These are phyloP conservation scores for Arxiozyma slooffiae DNA, from an alignment of 1,139 yeast genomes.

Conservation along the genomic window DNA sequence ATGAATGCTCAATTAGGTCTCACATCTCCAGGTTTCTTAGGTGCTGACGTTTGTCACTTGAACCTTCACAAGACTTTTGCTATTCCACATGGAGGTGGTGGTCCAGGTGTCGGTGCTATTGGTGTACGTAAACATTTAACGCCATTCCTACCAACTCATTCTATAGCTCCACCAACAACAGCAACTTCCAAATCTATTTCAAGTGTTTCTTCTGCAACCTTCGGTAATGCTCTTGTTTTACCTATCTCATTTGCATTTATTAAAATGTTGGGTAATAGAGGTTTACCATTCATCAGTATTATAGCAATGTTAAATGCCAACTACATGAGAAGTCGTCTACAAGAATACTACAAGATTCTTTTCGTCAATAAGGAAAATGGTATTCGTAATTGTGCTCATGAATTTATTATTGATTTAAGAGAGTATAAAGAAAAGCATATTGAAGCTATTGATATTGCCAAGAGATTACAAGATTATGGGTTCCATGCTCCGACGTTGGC, in stretches of 20 bases:
- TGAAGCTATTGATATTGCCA: constrained; percentile 94
- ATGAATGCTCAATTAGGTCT: constrained; percentile 98
- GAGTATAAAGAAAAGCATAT: constrained; percentile 72
- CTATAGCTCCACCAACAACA: constrained; percentile 41
- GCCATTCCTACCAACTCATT: constrained; percentile 77
- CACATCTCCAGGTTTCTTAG: constrained; percentile 94
- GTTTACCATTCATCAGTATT: constrained; percentile 75
- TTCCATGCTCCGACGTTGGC: constrained; percentile 99
- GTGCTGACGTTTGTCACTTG: constrained; percentile 98
- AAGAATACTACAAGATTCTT: constrained; percentile 62
- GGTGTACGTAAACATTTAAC: constrained; percentile 79
- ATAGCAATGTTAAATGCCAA: constrained; percentile 92
- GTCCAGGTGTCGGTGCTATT: constrained; percentile 98
- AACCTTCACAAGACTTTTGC: constrained; percentile 96
- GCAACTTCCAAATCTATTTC: constrained; percentile 46
- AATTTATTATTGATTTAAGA: constrained; percentile 84
- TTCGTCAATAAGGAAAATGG: constrained; percentile 54
- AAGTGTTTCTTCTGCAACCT: constrained; percentile 88
- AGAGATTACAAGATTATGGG: constrained; percentile 93
- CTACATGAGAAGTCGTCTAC: constrained; percentile 77
- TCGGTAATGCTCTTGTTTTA: constrained; percentile 86
- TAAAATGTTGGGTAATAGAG: constrained; percentile 81
- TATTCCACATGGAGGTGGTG: constrained; percentile 98
- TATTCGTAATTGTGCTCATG: constrained; percentile 86
- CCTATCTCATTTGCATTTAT: constrained; percentile 93